Evolutionary conservation across 2,329 filamentous ascomycete species (phyloP).

Genomic region (Calonectria ilicicola): DNA sequence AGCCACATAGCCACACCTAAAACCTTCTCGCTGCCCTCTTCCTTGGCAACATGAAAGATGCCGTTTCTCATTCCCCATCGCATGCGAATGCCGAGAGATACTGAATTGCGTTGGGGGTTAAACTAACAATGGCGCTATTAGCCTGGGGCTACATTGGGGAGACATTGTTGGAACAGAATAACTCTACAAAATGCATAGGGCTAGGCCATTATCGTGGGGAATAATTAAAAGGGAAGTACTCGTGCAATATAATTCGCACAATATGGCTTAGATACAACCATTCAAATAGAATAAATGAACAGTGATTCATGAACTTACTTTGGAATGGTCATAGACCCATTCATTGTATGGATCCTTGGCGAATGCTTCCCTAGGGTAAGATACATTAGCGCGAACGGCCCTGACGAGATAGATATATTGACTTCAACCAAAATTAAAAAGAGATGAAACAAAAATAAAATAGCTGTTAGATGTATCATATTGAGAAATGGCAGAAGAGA

Average conservation of each 20-base stretch:
- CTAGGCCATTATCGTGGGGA: background rate
- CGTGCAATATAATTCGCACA: background rate
- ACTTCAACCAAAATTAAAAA: background rate
- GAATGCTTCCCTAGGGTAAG: constrained; percentile 62
- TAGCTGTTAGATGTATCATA: background rate
- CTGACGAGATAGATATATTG: background rate
- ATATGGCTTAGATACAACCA: background rate
- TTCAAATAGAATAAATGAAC: background rate
- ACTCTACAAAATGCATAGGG: background rate
- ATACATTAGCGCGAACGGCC: background rate
- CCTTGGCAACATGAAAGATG: constrained; percentile 77
- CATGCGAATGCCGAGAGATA: constrained; percentile 74
- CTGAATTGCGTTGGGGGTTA: constrained; percentile 69
- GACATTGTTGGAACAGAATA: too few relatives aligned
- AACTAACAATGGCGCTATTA: constrained; percentile 57
- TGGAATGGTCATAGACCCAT: constrained; percentile 72
- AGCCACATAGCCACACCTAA: constrained; percentile 82
- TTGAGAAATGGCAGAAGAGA: background rate
- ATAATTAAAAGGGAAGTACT: background rate
- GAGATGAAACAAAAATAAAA: background rate
- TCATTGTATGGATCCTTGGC: constrained; percentile 74
- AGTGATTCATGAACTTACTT: constrained; percentile 47
- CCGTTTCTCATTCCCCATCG: constrained; percentile 77
- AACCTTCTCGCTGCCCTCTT: constrained; percentile 64
- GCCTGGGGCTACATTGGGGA: background rate